Conservation (phyloP, 1,139 yeast genomes). For the Blastobotrys capitulatus region DNA sequence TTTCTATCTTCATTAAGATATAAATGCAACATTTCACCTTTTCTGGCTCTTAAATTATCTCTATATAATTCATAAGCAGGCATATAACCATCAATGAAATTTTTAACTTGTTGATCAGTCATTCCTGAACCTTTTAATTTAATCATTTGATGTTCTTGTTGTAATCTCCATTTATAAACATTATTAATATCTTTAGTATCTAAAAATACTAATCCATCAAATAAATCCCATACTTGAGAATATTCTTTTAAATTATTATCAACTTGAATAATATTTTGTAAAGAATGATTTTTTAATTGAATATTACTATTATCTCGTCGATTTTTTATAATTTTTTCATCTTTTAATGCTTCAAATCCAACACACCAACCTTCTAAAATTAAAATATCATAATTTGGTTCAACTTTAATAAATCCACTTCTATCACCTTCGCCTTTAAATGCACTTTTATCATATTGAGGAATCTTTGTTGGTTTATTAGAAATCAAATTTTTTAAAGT, state of each 20-base stretch:
- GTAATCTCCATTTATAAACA: conserved; percentile 74
- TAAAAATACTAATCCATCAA: conserved; percentile 58
- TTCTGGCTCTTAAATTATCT: conserved; percentile 33
- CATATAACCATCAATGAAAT: conserved; percentile 79
- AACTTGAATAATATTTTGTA: conserved; percentile 38
- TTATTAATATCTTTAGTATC: conserved; percentile 54
- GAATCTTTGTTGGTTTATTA: conserved; percentile 41
- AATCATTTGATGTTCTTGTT: conserved; percentile 76
- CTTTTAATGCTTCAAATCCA: conserved; percentile 55
- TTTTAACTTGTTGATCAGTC: conserved; percentile 61
- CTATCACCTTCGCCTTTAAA: conserved; percentile 78
- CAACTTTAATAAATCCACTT: conserved; percentile 24
- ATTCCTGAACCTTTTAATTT: conserved; percentile 60
- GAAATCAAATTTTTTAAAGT: conserved; percentile 26
- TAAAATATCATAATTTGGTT: conserved; percentile 50
- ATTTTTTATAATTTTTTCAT: conserved; percentile 20
- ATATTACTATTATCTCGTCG: conserved; percentile 15
- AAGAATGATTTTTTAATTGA: conserved; percentile 23
- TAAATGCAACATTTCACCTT: conserved; percentile 6
- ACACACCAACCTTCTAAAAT: conserved; percentile 94
- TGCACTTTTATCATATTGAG: conserved; percentile 75
- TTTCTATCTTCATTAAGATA: conserved; percentile 5
- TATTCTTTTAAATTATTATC: conserved; percentile 50
- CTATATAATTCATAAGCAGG: conserved; percentile 75
- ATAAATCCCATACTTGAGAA: conserved; percentile 49